A percentile compares a stretch with the other conserved stretches of the same genome.
phyloP scores from a whole-genome alignment of 495 filamentous ascomycete genomes.

The Talaromyces thailandensis region DNA sequence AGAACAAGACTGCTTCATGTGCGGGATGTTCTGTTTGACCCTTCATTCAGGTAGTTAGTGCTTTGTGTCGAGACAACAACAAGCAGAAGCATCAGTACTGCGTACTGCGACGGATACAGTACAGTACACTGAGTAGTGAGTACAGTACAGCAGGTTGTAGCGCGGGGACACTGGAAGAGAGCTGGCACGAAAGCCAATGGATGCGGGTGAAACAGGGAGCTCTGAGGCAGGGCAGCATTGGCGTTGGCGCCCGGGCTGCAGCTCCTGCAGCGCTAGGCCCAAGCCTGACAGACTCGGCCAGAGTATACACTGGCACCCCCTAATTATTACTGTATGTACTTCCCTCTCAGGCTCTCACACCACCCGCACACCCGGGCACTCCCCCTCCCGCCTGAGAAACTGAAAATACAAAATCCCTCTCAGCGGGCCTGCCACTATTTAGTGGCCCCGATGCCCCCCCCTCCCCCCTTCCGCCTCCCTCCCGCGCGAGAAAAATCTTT shows the following conservation, averaged over 20 bases:
- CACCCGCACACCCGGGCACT: background rate
- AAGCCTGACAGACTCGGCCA: background rate
- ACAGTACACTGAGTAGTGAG: too few species aligned
- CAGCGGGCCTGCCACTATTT: conserved; percentile 12
- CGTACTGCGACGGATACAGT: too few species aligned
- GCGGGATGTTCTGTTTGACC: background rate
- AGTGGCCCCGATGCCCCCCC: conserved; percentile 10
- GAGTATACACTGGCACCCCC: background rate
- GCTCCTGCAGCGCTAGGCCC: background rate
- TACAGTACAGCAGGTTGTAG: too few species aligned
- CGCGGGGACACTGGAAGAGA: background rate
- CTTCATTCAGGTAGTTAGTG: background rate
- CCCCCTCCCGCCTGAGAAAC: background rate
- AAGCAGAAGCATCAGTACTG: background rate
- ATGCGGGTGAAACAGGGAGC: conserved; percentile 2
- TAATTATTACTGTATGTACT: background rate
- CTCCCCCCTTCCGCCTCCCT: too few species aligned
- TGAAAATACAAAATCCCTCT: background rate
- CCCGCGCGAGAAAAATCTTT: background rate
- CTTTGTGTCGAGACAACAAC: background rate
- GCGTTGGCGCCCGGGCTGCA: background rate
- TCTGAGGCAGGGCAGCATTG: too few species aligned
- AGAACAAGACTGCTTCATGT: background rate
- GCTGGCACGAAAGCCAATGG: background rate
- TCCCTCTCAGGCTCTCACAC: too few species aligned